Evolutionary conservation across 495 filamentous ascomycete species (phyloP), one percentile per base, ranked within the genome.

Genomic region (Monascus purpureus): DNA sequence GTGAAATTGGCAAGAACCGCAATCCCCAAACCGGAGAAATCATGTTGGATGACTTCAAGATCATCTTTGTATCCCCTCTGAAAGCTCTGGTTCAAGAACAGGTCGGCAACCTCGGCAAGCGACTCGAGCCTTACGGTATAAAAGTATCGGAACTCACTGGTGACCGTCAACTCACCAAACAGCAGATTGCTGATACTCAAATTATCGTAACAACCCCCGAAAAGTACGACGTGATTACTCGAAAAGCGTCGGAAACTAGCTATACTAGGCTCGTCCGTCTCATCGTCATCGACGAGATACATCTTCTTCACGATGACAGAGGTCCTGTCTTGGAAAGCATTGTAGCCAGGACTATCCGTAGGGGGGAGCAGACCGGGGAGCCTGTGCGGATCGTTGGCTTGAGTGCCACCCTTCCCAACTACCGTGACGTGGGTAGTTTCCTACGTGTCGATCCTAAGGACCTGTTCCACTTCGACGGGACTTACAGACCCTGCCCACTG

Each of bases 181-280:
- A 93, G 49, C 90, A 96, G 57, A 95, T 99, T 37, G 73, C 84
- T 16, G 92, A 99, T 42, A 96, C 90, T 5, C 90, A 99, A 50
- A 78, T 99, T 43, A 99, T 99, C 45, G 87, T 99, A 27, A 99
- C 90, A 2, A 99, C 90, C 0, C 90, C 90, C 7, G 90, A 99
- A 51, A 99, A 99, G 61, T 99, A 81, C 77, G 90, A 99, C 59
- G 92, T 99, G 35, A 94, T 99, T 44, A 99, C 92, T 4, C 75
- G 90, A 42, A 99, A 99, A 57, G 92, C 88, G 3, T 94, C 88
- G 0, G 90, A 99, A 55, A 70, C 87, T 33, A 88, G 86, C 40
- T 99, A 99, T 54, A 99, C 85, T 20, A 95, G 92, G 41, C 73
- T 99, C 16, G 88, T 99, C 11, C 76, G 88, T 17, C 68, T 99